Percentiles rank a stretch among this genome's conserved stretches.
Conservation (phyloP, 2,329 filamentous ascomycete genomes). For the Albifimbria verrucaria region DNA sequence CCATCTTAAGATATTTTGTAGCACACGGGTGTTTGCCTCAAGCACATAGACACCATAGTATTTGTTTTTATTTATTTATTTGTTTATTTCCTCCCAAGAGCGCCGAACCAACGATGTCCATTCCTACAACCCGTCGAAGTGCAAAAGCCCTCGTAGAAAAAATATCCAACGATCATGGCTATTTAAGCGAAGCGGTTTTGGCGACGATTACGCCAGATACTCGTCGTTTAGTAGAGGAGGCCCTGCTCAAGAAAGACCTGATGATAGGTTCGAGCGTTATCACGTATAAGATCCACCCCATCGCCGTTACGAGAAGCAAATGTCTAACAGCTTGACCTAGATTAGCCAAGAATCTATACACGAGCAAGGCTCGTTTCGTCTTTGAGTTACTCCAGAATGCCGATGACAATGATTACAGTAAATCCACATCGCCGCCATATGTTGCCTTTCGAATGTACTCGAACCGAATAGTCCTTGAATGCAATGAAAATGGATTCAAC, state of each 20-base stretch:
- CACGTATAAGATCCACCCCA: constrained; percentile 9
- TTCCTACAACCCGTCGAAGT: too few relatives aligned
- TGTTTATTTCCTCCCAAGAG: too few relatives aligned
- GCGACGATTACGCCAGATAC: too few relatives aligned
- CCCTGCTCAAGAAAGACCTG: constrained; percentile 17
- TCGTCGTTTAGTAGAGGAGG: constrained; percentile 19
- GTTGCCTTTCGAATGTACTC: constrained; percentile 33
- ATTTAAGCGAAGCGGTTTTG: too few relatives aligned
- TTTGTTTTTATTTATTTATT: too few relatives aligned
- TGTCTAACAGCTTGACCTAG: constrained; percentile 17
- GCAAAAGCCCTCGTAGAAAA: too few relatives aligned
- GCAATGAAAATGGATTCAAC: constrained; percentile 47
- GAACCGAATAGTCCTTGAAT: constrained; percentile 40
- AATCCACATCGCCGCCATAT: constrained; percentile 21
- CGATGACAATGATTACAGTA: constrained; percentile 44
- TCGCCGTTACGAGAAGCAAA: neutral
- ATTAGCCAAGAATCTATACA: constrained; percentile 39
- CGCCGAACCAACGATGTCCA: too few relatives aligned
- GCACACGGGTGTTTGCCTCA: too few relatives aligned
- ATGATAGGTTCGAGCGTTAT: constrained; percentile 19
- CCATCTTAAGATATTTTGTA: too few relatives aligned
- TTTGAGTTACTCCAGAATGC: constrained; percentile 54
- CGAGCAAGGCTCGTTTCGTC: constrained; percentile 42
- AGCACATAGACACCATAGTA: too few relatives aligned
- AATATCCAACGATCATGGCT: too few relatives aligned